A percentile compares a stretch with the other conserved stretches of the same genome.
These are phyloP conservation scores for Aurantiochytrium sp. DNA, from an alignment of 108 stramenopile genomes.

Conservation along the genomic window DNA sequence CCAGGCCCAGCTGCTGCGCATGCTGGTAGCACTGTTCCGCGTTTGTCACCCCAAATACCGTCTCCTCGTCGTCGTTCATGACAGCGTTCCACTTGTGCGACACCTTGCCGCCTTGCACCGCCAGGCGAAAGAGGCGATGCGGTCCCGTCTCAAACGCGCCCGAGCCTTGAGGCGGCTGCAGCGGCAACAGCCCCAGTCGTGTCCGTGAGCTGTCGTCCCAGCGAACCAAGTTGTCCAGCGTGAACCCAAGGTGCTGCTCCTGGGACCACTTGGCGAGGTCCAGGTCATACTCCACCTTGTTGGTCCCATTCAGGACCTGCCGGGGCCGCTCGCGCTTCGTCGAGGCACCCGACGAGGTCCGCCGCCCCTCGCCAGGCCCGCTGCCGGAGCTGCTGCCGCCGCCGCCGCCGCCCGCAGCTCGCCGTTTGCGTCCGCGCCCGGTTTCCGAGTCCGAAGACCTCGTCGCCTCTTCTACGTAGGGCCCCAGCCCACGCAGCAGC, in stretches of 20 bases:
- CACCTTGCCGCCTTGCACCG: not conserved
- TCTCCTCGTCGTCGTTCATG: not conserved
- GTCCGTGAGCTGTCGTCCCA: slow-evolving; percentile 17
- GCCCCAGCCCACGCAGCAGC: not conserved
- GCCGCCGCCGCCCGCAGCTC: not conserved
- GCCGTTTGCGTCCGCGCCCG: not conserved
- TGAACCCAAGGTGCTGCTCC: not conserved
- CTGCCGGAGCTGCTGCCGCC: not conserved
- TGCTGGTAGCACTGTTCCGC: not conserved
- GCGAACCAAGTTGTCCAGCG: not conserved
- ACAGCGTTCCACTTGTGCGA: not conserved
- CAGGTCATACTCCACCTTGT: not conserved
- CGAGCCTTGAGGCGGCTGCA: not conserved
- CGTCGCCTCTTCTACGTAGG: not conserved
- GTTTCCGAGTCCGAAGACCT: not conserved
- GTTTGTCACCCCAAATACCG: not conserved
- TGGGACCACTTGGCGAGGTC: not conserved
- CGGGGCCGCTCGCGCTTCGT: not conserved
- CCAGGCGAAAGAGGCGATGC: not conserved
- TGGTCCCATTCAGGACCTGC: not conserved
- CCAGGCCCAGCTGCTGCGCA: not conserved
- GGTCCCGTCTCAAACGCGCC: not conserved
- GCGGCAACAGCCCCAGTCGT: not conserved
- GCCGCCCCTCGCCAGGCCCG: not conserved
- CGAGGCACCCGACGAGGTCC: not conserved